Evolutionary conservation across 495 filamentous ascomycete genomes (phyloP).

Genomic region (Tirmania nivea): DNA sequence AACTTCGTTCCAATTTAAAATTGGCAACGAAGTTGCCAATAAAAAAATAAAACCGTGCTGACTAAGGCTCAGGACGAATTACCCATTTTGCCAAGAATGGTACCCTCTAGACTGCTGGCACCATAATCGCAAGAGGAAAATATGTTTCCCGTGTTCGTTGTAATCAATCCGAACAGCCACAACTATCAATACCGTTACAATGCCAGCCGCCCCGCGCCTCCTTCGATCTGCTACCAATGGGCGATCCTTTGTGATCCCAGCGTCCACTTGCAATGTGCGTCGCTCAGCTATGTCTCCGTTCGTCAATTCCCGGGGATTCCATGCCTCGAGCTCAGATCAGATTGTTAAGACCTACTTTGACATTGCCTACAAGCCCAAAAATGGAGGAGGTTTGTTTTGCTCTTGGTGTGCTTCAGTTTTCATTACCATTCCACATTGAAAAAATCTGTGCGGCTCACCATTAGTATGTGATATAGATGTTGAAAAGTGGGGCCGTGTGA

Average conservation of each 20-base stretch:
- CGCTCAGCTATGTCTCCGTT: not conserved
- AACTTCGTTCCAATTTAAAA: no score
- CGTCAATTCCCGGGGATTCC: conserved; percentile 1
- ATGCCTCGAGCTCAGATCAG: conserved; percentile 8
- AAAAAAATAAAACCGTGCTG: no score
- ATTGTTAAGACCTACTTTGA: conserved; percentile 12
- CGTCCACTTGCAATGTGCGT: not conserved
- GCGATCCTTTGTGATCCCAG: conserved; percentile 4
- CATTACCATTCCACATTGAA: not conserved
- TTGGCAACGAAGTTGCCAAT: no score
- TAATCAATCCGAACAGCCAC: no score
- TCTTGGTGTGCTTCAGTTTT: not conserved
- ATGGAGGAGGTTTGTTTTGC: conserved; percentile 9
- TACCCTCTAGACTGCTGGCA: no score
- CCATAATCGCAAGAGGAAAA: no score
- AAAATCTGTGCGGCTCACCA: not conserved
- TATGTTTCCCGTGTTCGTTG: no score
- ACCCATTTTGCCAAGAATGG: no score
- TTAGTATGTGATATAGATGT: not conserved
- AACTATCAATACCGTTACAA: not conserved
- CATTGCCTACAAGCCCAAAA: conserved; percentile 4
- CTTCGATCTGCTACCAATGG: conserved; percentile 12
- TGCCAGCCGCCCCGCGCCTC: conserved; percentile 7
- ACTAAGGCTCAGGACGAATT: no score
- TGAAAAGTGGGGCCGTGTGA: conserved; percentile 49